Percentiles rank a stretch among this genome's conserved stretches.
Conservation (phyloP, 768 basidiomycete genomes). For the Pleurotus sapidus region DNA sequence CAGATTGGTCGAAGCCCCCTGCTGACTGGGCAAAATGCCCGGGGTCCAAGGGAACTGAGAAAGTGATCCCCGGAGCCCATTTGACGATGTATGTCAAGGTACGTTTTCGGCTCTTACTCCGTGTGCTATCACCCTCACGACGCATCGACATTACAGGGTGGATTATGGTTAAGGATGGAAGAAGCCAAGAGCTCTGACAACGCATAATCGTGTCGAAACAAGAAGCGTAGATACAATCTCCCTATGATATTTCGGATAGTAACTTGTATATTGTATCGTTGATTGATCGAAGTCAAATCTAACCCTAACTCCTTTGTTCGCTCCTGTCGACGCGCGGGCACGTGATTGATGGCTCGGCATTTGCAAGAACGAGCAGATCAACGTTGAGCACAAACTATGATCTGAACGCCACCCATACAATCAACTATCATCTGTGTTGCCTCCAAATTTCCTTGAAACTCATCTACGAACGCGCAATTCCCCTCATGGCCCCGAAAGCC, state of each 20-base stretch:
- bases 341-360: background rate
- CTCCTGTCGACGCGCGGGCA: background rate
- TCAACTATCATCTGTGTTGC: too few species aligned
- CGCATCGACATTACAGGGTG: background rate
- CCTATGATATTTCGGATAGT: background rate
- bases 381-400: background rate
- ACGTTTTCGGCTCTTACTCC: conserved; percentile 11
- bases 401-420: too few species aligned
- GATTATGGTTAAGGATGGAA: conserved; percentile 5
- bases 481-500: background rate
- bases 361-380: background rate
- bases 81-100: conserved; percentile 53
- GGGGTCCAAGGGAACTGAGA: conserved; percentile 43
- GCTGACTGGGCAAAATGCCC: conserved; percentile 35
- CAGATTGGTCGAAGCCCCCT: conserved; percentile 39
- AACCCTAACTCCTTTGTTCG: background rate
- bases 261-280: background rate
- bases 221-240: background rate
- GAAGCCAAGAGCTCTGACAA: background rate
- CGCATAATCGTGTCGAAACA: background rate
- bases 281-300: too few species aligned
- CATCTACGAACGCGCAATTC: too few species aligned
- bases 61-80: conserved; percentile 41
- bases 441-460: background rate
- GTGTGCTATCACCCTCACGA: too few species aligned